Percentiles rank a stretch among this genome's conserved stretches.
Evolutionary conservation across 2,329 filamentous ascomycete species (phyloP).

Genomic region (Arachnopeziza araneosa): DNA sequence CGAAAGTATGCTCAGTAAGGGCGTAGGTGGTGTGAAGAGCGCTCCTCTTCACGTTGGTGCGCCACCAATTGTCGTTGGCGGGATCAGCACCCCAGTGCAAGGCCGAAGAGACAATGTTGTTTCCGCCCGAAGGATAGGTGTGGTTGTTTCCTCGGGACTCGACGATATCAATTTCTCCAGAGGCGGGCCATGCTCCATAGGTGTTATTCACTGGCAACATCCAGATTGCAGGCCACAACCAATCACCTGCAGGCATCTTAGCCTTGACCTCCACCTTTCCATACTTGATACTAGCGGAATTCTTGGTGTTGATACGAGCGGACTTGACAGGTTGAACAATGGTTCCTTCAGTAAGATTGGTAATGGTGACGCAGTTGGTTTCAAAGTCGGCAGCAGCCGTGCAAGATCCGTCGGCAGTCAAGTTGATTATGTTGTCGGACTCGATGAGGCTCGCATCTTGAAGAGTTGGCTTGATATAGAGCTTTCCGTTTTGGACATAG

Average conservation of each 20-base stretch:
- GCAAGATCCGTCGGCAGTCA: conserved; percentile 61
- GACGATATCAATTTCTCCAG: conserved; percentile 78
- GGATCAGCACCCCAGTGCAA: conserved; percentile 76
- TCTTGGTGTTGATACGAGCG: conserved; percentile 70
- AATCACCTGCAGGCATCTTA: conserved; percentile 71
- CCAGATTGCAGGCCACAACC: conserved; percentile 92
- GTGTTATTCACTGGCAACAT: conserved; percentile 70
- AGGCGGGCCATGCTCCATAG: conserved; percentile 73
- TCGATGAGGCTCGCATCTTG: conserved; percentile 63
- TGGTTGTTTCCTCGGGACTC: conserved; percentile 80
- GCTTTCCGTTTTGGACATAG: conserved; percentile 61
- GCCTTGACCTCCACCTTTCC: conserved; percentile 77
- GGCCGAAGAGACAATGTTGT: conserved; percentile 73
- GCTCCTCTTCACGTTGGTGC: conserved; percentile 70
- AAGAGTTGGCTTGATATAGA: conserved; percentile 72
- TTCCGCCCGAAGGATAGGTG: conserved; percentile 69
- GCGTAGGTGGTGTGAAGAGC: conserved; percentile 72
- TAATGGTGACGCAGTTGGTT: conserved; percentile 60
- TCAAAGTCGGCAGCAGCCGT: conserved; percentile 49
- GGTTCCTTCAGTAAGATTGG: conserved; percentile 71
- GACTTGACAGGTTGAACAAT: conserved; percentile 75
- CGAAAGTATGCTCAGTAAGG: conserved; percentile 66
- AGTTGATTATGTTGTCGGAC: conserved; percentile 61
- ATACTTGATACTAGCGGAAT: conserved; percentile 67
- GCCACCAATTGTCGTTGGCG: conserved; percentile 74